phyloP scores from a whole-genome alignment of 495 filamentous ascomycete species.

The Trichoderma gamsii region DNA sequence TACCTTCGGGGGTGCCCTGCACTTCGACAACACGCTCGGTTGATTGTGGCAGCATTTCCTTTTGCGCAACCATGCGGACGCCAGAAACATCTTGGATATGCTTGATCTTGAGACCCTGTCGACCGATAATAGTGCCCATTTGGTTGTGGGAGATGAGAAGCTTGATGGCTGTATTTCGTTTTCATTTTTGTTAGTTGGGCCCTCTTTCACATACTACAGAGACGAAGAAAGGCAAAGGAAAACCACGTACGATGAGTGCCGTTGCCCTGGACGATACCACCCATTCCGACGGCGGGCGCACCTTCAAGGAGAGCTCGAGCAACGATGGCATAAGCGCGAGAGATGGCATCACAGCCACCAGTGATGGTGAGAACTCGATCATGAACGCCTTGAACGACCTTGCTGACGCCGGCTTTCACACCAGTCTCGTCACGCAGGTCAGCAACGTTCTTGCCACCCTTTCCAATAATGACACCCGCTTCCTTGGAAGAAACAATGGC shows the following conservation, averaged over 20 bases:
- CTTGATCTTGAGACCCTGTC: slow-evolving; percentile 96
- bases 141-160: slow-evolving; percentile 98
- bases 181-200: slow-evolving; percentile 23
- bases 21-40: slow-evolving; percentile 98
- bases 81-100: slow-evolving; percentile 96
- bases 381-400: slow-evolving; percentile 94
- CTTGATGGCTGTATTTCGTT: slow-evolving; percentile 64
- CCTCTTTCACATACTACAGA: not conserved
- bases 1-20: slow-evolving; percentile 84
- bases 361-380: slow-evolving; percentile 95
- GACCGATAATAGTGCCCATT: slow-evolving; percentile 98
- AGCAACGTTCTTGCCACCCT: slow-evolving; percentile 96
- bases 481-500: slow-evolving; percentile 98
- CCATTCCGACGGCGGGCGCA: slow-evolving; percentile 91
- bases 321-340: slow-evolving; percentile 88
- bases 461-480: slow-evolving; percentile 96
- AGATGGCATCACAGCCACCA: slow-evolving; percentile 75
- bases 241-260: slow-evolving; percentile 84
- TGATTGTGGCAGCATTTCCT: slow-evolving; percentile 98
- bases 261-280: slow-evolving; percentile 71
- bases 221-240: not conserved
- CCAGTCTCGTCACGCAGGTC: slow-evolving; percentile 95
- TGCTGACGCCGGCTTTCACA: slow-evolving; percentile 95
- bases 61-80: slow-evolving; percentile 97
- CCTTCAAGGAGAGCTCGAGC: slow-evolving; percentile 86